phyloP scores from a whole-genome alignment of 2,329 filamentous ascomycete species.

The Penicillium vulpinum region DNA sequence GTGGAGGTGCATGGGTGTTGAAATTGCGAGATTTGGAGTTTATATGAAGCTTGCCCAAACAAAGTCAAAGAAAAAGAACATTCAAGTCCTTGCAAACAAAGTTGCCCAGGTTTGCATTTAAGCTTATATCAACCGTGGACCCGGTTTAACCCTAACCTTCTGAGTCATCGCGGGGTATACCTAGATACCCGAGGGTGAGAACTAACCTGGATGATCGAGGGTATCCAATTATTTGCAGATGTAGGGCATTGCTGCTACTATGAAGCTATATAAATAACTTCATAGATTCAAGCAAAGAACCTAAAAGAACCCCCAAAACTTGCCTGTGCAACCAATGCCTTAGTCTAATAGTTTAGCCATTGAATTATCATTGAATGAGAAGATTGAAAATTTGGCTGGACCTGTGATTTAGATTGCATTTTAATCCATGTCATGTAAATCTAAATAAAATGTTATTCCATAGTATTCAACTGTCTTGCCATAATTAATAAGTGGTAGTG shows the following conservation, averaged over 20 bases:
- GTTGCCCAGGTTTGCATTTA: not conserved
- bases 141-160: not conserved
- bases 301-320: no score
- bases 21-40: not conserved
- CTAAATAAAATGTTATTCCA: no score
- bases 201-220: not conserved
- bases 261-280: not conserved
- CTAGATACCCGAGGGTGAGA: no score
- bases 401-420: not conserved
- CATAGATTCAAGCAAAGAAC: not conserved
- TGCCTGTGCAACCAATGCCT: no score
- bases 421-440: no score
- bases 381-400: not conserved
- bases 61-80: not conserved
- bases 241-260: not conserved
- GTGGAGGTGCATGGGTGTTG: no score
- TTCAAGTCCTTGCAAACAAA: not conserved
- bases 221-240: not conserved
- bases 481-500: not conserved
- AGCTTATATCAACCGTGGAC: not conserved
- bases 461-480: not conserved
- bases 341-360: no score
- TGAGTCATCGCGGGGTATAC: conserved; percentile 1
- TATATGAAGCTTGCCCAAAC: no score
- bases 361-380: not conserved